phyloP scores from a whole-genome alignment of 768 basidiomycete species.

The Xanthoconium stramineum region DNA sequence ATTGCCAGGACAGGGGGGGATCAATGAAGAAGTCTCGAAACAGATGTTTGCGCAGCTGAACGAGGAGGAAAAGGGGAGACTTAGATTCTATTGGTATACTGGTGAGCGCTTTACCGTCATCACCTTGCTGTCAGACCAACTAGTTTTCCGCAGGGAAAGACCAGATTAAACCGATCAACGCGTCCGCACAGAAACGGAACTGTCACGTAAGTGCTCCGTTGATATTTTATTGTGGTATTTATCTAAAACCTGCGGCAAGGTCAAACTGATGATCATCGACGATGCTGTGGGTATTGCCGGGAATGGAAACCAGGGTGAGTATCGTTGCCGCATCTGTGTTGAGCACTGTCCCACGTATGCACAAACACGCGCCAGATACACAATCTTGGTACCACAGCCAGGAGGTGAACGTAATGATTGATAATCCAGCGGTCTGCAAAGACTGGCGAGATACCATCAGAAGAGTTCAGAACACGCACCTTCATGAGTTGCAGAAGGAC shows the following conservation, averaged over 20 bases:
- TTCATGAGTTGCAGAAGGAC: slow-evolving; percentile 45
- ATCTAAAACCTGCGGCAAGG: slow-evolving; percentile 21
- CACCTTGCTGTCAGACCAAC: neutral
- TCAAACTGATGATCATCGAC: slow-evolving; percentile 68
- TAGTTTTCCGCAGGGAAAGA: slow-evolving; percentile 44
- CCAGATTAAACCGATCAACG: slow-evolving; percentile 61
- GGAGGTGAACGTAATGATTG: slow-evolving; percentile 66
- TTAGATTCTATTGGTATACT: slow-evolving; percentile 57
- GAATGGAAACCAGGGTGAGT: slow-evolving; percentile 63
- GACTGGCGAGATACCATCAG: slow-evolving; percentile 56
- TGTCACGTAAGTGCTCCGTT: slow-evolving; percentile 49
- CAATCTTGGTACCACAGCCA: slow-evolving; percentile 74
- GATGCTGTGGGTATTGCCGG: slow-evolving; percentile 63
- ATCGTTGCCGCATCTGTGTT: neutral
- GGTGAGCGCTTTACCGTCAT: slow-evolving; percentile 13
- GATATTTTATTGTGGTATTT: neutral
- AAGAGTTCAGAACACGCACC: slow-evolving; percentile 54
- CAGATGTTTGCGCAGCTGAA: slow-evolving; percentile 52
- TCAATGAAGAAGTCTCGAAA: slow-evolving; percentile 65
- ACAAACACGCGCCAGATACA: slow-evolving; percentile 37
- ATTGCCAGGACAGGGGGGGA: slow-evolving; percentile 67
- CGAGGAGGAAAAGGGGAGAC: slow-evolving; percentile 41
- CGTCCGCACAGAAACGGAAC: slow-evolving; percentile 63
- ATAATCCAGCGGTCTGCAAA: slow-evolving; percentile 46
- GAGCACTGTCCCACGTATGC: slow-evolving; percentile 1